Conservation (phyloP, 352 stramenopile species). For the Blastocystis sp. region DNA sequence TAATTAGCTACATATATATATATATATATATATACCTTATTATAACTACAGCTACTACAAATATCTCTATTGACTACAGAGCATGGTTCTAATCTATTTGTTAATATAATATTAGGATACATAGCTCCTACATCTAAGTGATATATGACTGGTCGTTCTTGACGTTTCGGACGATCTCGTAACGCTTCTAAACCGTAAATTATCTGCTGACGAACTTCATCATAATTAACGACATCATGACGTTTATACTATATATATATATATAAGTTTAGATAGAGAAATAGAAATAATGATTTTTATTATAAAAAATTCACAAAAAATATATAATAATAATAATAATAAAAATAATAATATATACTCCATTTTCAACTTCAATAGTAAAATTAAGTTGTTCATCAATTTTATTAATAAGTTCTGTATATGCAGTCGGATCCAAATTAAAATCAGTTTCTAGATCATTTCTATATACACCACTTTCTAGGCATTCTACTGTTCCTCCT, state of each 20-base stretch:
- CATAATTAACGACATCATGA: constrained; percentile 69
- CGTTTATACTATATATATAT: constrained; percentile 53
- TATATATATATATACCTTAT: constrained; percentile 46
- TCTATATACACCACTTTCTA: constrained; percentile 89
- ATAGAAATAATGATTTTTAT: neutral
- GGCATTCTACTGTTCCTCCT: constrained; percentile 90
- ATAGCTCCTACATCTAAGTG: constrained; percentile 96
- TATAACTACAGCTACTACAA: constrained; percentile 80
- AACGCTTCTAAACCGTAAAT: constrained; percentile 72
- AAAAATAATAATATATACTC: constrained; percentile 41
- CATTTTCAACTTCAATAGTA: constrained; percentile 73
- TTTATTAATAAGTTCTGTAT: constrained; percentile 77
- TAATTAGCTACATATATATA: neutral
- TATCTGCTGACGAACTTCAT: constrained; percentile 64
- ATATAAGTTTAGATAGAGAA: no score
- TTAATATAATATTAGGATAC: constrained; percentile 99
- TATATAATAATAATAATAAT: neutral
- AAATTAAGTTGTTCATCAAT: constrained; percentile 88
- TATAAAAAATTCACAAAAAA: constrained; percentile 1
- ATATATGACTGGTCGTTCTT: constrained; percentile 81
- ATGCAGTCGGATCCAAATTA: constrained; percentile 71
- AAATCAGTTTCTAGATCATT: constrained; percentile 91
- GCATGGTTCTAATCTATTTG: constrained; percentile 86
- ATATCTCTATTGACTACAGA: constrained; percentile 78
- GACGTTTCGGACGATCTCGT: constrained; percentile 66